Conservation (phyloP, 805 yeast species). For the Candida ficus region DNA sequence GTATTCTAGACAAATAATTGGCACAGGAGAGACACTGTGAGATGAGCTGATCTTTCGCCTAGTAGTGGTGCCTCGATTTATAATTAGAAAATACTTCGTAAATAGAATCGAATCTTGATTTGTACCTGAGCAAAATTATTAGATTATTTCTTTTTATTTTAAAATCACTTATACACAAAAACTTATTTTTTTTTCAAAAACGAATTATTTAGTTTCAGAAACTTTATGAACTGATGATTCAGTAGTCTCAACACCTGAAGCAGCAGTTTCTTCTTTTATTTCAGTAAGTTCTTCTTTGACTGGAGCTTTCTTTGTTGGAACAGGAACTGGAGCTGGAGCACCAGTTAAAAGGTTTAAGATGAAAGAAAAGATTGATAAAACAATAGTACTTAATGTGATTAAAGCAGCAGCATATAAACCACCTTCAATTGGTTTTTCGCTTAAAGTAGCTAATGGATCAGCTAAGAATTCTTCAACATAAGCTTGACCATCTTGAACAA, state of each 20-base stretch:
- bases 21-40: too few species aligned
- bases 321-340: background rate
- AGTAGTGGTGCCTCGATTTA: too few species aligned
- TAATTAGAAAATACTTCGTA: too few species aligned
- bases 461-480: conserved; percentile 35
- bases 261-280: conserved; percentile 10
- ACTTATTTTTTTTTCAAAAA: too few species aligned
- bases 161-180: too few species aligned
- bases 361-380: conserved; percentile 39
- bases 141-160: too few species aligned
- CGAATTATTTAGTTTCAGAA: too few species aligned
- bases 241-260: conserved; percentile 7
- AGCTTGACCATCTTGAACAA: conserved; percentile 21
- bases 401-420: conserved; percentile 40
- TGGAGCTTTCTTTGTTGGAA: background rate
- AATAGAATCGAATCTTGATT: too few species aligned
- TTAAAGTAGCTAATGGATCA: conserved; percentile 41
- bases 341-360: conserved; percentile 20
- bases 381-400: conserved; percentile 35
- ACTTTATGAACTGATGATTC: background rate
- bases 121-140: too few species aligned
- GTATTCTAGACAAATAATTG: too few species aligned
- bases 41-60: too few species aligned
- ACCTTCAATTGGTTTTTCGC: conserved; percentile 45
- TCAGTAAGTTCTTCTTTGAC: conserved; percentile 1